Conservation (phyloP, 106 monocot species). For the Allium fistulosum region DNA sequence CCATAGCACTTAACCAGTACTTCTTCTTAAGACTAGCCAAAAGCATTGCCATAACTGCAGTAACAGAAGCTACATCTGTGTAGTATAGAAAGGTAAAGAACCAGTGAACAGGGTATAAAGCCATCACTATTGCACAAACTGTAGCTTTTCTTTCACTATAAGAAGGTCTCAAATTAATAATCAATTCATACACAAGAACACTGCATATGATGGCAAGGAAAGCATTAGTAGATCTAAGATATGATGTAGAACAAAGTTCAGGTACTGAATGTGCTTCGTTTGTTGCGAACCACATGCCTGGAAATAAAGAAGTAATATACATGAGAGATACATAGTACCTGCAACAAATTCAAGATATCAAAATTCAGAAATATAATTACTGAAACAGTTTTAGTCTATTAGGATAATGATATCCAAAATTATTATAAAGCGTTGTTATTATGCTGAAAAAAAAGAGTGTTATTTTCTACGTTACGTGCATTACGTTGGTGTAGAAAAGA, state of each 20-base stretch:
- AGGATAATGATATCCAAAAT: too few species aligned
- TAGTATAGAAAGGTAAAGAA: conserved; percentile 97
- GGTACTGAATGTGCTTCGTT: conserved; percentile 19
- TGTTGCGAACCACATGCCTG: conserved; percentile 43
- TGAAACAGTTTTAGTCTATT: too few species aligned
- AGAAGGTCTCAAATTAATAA: conserved; percentile 53
- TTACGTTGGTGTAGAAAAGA: too few species aligned
- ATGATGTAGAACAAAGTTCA: conserved; percentile 55
- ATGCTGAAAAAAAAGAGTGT: too few species aligned
- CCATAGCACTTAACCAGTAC: conserved; percentile 66
- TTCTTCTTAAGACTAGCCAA: conserved; percentile 58
- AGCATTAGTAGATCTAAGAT: conserved; percentile 79
- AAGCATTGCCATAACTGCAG: conserved; percentile 81
- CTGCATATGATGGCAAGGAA: conserved; percentile 60
- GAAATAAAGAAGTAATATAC: conserved; percentile 67
- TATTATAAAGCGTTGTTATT: too few species aligned
- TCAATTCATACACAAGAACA: conserved; percentile 65
- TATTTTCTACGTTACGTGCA: too few species aligned
- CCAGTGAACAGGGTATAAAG: conserved; percentile 87
- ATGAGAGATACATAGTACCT: conserved; percentile 88
- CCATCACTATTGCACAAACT: conserved; percentile 35
- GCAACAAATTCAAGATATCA: conserved; percentile 23
- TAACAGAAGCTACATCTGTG: conserved; percentile 87
- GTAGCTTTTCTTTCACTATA: conserved; percentile 44
- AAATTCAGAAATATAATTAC: conserved; percentile 4